phyloP scores from a whole-genome alignment of 179 eudicot genomes.

The Actinidia polygama region DNA sequence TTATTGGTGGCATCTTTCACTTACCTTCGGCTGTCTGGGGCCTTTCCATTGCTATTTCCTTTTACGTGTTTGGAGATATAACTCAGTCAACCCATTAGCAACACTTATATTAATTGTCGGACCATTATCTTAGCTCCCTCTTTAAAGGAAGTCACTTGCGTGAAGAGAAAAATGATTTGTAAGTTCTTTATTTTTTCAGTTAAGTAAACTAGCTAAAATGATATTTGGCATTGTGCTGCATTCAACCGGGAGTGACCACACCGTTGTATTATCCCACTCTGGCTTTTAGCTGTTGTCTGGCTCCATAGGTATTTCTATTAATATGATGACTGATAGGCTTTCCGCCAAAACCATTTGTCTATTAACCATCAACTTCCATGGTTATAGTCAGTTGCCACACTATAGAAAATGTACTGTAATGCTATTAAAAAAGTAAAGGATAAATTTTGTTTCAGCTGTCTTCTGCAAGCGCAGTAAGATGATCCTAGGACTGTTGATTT shows the following conservation, averaged over 20 bases:
- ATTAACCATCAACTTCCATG: not conserved
- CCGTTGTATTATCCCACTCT: not conserved
- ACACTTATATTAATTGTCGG: too few relatives aligned
- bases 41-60: not conserved
- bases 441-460: not conserved
- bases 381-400: not conserved
- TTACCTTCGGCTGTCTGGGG: constrained; percentile 1
- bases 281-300: not conserved
- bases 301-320: not conserved
- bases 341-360: not conserved
- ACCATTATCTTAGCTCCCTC: not conserved
- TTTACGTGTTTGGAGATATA: not conserved
- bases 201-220: not conserved
- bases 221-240: not conserved
- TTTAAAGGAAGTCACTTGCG: not conserved
- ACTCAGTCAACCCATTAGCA: not conserved
- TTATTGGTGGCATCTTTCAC: not conserved
- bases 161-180: not conserved
- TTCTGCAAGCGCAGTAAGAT: not conserved
- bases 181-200: not conserved
- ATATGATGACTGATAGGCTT: not conserved
- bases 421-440: not conserved
- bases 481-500: not conserved
- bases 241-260: constrained; percentile 4
- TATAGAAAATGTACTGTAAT: not conserved